phyloP scores from a whole-genome alignment of 208 protist species.

The Acanthamoeba divionensis region DNA sequence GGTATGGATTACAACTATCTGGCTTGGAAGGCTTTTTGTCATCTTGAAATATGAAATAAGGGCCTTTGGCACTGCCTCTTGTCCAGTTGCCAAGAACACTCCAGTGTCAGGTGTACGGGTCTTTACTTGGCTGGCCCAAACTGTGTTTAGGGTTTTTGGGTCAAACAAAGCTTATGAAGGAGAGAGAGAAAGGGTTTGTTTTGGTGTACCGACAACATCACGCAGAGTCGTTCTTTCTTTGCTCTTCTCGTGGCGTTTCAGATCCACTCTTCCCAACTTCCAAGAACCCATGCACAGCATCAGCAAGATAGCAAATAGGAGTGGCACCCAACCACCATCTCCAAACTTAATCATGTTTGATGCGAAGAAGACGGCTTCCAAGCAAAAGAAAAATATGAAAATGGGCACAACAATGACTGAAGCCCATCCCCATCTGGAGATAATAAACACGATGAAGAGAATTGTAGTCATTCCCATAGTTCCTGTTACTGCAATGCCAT shows the following conservation, averaged over 20 bases:
- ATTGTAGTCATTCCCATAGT: slow-evolving; percentile 1
- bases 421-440: not conserved
- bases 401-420: not conserved
- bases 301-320: not conserved
- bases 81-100: not conserved
- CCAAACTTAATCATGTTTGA: not conserved
- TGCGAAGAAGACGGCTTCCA: not conserved
- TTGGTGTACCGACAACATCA: not conserved
- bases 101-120: not conserved
- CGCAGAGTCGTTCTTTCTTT: not conserved
- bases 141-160: not conserved
- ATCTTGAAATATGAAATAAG: not conserved
- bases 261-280: not conserved
- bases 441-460: not conserved
- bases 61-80: not conserved
- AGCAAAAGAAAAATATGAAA: not conserved
- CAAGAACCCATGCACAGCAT: slow-evolving; percentile 22
- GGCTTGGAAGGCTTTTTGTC: not conserved
- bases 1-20: not conserved
- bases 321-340: not conserved
- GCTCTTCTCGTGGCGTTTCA: not conserved
- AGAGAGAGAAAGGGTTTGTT: not conserved
- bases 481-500: not conserved
- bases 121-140: not conserved
- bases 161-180: not conserved